These are phyloP conservation scores for Pholiota microspora DNA, from an alignment of 768 basidiomycete genomes.

Conservation along the genomic window DNA sequence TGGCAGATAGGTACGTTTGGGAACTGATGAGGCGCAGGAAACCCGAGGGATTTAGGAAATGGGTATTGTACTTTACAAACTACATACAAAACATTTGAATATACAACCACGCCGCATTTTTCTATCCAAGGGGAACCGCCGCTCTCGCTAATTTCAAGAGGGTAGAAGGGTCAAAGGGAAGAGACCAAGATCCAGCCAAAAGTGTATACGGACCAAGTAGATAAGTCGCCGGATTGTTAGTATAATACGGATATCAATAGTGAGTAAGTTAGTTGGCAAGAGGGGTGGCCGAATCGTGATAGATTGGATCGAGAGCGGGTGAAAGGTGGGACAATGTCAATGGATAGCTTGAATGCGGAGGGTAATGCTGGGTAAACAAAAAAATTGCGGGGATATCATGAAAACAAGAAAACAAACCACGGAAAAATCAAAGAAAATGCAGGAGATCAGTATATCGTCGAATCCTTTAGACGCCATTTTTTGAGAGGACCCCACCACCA, in stretches of 20 bases:
- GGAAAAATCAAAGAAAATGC: neutral
- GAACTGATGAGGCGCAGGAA: no score
- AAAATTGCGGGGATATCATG: neutral
- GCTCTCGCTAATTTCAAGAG: no score
- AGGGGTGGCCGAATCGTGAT: neutral
- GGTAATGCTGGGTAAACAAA: neutral
- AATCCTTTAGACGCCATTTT: constrained; percentile 74
- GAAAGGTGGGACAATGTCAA: neutral
- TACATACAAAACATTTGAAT: no score
- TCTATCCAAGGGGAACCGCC: no score
- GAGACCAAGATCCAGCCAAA: no score
- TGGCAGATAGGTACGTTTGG: no score
- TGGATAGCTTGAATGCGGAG: neutral
- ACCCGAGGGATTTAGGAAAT: no score
- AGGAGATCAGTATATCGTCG: constrained; percentile 56
- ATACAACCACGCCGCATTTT: no score
- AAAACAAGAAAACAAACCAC: neutral
- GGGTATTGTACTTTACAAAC: no score
- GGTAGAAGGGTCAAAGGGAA: no score
- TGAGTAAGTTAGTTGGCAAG: neutral
- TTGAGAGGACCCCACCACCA: constrained; percentile 84
- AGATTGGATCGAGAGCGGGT: neutral
- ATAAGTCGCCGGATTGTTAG: no score
- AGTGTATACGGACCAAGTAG: no score
- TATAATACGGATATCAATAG: neutral